Conservation (phyloP, 2,329 filamentous ascomycete species). For the Coleophoma crateriformis region DNA sequence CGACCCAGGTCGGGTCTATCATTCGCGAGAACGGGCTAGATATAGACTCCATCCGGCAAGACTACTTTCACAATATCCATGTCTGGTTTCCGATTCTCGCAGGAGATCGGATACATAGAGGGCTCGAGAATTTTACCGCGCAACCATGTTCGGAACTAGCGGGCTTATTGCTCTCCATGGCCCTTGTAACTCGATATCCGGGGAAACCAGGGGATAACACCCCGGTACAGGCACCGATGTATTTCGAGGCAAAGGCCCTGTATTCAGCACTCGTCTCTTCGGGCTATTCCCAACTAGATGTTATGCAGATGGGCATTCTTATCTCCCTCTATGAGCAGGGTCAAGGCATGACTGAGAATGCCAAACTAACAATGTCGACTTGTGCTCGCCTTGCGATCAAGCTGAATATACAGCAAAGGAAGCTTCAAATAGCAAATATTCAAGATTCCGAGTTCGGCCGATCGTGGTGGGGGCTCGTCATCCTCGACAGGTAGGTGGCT, state of each 20-base stretch:
- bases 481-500: conserved; percentile 11
- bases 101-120: conserved; percentile 2
- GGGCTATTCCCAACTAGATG: conserved; percentile 10
- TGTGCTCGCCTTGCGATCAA: conserved; percentile 12
- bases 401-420: conserved; percentile 6
- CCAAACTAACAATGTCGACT: conserved; percentile 11
- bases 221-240: conserved; percentile 10
- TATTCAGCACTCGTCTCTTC: conserved; percentile 8
- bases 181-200: conserved; percentile 7
- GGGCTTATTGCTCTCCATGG: conserved; percentile 13
- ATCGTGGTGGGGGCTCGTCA: conserved; percentile 16
- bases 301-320: conserved; percentile 14
- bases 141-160: conserved; percentile 9
- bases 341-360: conserved; percentile 14
- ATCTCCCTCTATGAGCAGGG: conserved; percentile 14
- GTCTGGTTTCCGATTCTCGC: conserved; percentile 15
- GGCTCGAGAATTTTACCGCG: conserved; percentile 9
- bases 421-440: conserved; percentile 3
- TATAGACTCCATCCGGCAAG: conserved; percentile 7
- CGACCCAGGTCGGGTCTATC: conserved; percentile 9
- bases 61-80: conserved; percentile 16
- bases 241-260: conserved; percentile 13
- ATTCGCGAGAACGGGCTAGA: conserved; percentile 9
- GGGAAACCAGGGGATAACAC: background rate
- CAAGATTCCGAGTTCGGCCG: conserved; percentile 14